Percentiles rank a stretch among this genome's conserved stretches.
phyloP scores from a whole-genome alignment of 2,329 filamentous ascomycete species.

The Ophiostoma ulmi region DNA sequence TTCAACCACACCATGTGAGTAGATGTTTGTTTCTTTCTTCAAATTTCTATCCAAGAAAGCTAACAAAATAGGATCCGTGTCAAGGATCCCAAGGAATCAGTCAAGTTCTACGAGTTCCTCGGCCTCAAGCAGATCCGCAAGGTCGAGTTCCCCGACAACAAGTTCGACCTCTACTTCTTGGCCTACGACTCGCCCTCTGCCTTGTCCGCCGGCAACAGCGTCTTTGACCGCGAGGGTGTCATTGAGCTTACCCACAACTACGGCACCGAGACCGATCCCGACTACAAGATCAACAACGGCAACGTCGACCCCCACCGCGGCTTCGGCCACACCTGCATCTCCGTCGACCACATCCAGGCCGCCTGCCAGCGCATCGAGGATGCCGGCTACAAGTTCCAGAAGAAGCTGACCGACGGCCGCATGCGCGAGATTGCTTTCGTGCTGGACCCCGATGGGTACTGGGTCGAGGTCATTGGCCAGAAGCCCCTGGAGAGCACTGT shows the following conservation, averaged over 20 bases:
- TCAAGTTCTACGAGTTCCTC: slow-evolving; percentile 91
- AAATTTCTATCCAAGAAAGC: neutral
- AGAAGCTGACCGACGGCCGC: slow-evolving; percentile 82
- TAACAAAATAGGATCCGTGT: slow-evolving; percentile 58
- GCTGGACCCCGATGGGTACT: slow-evolving; percentile 81
- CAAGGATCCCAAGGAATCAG: slow-evolving; percentile 84
- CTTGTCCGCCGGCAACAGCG: slow-evolving; percentile 63
- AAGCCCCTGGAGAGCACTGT: slow-evolving; percentile 68
- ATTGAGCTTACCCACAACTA: slow-evolving; percentile 83
- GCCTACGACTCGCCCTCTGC: slow-evolving; percentile 76
- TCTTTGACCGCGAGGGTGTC: slow-evolving; percentile 79
- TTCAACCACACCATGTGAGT: slow-evolving; percentile 75
- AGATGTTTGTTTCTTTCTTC: neutral
- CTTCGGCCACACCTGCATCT: slow-evolving; percentile 82
- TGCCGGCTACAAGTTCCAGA: slow-evolving; percentile 89
- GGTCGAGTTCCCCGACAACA: slow-evolving; percentile 75
- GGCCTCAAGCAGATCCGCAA: slow-evolving; percentile 81
- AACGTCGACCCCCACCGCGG: slow-evolving; percentile 83
- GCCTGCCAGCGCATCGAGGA: slow-evolving; percentile 86
- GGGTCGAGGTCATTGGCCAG: slow-evolving; percentile 77
- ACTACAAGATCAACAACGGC: slow-evolving; percentile 78
- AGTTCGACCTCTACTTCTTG: slow-evolving; percentile 94
- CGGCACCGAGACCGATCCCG: slow-evolving; percentile 78
- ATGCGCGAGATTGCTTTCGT: slow-evolving; percentile 88
- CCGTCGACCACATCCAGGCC: slow-evolving; percentile 77